These are phyloP conservation scores for Phytopythium ostracodes DNA, from an alignment of 352 stramenopile species.

Conservation along the genomic window DNA sequence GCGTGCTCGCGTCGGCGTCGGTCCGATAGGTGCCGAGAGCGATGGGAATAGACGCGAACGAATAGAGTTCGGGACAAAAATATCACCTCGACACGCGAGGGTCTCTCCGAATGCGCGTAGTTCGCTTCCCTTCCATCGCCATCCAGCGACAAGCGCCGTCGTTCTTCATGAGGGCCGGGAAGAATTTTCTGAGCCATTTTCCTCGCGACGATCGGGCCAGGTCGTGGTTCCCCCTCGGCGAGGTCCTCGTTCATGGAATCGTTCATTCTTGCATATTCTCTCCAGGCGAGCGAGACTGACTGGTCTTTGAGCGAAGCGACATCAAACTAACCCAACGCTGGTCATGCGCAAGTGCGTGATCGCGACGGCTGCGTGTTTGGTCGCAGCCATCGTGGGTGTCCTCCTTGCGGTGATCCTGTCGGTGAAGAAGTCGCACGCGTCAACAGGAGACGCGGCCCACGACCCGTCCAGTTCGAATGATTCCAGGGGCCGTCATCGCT, in stretches of 20 bases:
- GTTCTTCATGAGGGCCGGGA: not conserved
- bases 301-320: not conserved
- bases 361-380: not conserved
- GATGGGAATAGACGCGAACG: conserved; percentile 5
- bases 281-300: not conserved
- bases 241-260: not conserved
- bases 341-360: conserved; percentile 2
- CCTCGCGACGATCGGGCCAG: not conserved
- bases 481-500: not conserved
- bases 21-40: too few species aligned
- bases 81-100: not conserved
- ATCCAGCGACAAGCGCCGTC: not conserved
- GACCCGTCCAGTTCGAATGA: not conserved
- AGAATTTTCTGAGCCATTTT: not conserved
- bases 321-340: not conserved
- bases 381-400: not conserved
- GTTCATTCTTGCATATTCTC: not conserved
- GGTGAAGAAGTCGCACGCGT: not conserved
- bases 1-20: too few species aligned
- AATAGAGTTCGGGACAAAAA: not conserved
- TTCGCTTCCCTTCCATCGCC: not conserved
- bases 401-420: conserved; percentile 6
- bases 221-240: not conserved
- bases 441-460: not conserved
- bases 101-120: too few species aligned